A percentile compares a stretch with the other conserved stretches of the same genome.
Evolutionary conservation across 345 rosid species (phyloP).

Genomic region (Carallia pectinifolia): DNA sequence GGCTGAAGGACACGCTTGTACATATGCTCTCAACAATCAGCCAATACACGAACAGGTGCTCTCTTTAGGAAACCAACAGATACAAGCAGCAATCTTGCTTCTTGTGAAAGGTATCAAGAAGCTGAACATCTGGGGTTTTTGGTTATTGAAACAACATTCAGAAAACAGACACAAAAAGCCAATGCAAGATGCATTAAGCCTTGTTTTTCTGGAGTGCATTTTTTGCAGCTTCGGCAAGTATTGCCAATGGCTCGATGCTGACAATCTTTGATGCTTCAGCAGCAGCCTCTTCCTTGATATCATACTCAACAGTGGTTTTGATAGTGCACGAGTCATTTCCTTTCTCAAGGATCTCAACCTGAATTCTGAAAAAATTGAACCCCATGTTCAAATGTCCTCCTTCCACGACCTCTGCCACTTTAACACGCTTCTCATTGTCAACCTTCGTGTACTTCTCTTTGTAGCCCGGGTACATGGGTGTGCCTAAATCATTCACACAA

Average conservation of each 20-base stretch:
- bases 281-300: background rate
- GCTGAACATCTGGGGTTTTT: background rate
- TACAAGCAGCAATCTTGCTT: too few species aligned
- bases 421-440: constrained; percentile 14
- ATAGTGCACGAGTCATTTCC: background rate
- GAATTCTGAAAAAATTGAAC: constrained; percentile 8
- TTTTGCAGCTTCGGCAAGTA: background rate
- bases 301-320: constrained; percentile 4
- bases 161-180: background rate
- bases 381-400: constrained; percentile 23
- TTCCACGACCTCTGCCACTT: constrained; percentile 24
- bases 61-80: too few species aligned
- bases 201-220: background rate
- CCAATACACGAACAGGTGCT: too few species aligned
- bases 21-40: too few species aligned
- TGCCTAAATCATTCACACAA: background rate
- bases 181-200: background rate
- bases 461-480: constrained; percentile 3
- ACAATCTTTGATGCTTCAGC: background rate
- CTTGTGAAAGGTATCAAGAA: too few species aligned
- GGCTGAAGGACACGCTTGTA: too few species aligned
- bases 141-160: background rate
- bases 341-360: constrained; percentile 19
- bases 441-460: constrained; percentile 21
- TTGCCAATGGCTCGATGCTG: background rate